Conservation (phyloP, 2,329 filamentous ascomycete species). For the Diaporthe velutina region DNA sequence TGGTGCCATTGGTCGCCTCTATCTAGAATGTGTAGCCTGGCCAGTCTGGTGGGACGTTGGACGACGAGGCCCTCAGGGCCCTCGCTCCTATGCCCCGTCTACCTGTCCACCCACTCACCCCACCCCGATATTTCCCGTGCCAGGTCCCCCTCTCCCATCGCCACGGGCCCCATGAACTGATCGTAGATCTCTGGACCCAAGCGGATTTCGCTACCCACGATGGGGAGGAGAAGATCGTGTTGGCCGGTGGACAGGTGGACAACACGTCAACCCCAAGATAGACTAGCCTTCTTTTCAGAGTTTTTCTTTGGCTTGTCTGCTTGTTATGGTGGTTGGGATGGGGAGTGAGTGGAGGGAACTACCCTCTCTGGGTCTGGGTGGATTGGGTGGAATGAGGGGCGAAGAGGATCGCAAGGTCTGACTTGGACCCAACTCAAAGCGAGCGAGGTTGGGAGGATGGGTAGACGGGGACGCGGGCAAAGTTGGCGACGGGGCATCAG, state of each 20-base stretch:
- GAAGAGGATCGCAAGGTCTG: not conserved
- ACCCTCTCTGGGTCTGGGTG: constrained; percentile 6
- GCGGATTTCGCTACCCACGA: constrained; percentile 7
- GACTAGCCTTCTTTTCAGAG: constrained; percentile 13
- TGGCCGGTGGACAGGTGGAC: not conserved
- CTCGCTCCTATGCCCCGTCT: not conserved
- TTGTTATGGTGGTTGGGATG: not conserved
- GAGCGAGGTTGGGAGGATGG: constrained; percentile 8
- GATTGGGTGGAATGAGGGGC: constrained; percentile 1
- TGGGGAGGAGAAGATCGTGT: not conserved
- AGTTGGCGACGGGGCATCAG: not conserved
- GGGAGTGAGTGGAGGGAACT: not conserved
- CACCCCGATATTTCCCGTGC: constrained; percentile 9
- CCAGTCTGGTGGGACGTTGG: not conserved
- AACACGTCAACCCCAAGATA: constrained; percentile 17
- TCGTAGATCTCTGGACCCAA: constrained; percentile 21
- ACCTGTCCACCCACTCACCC: not conserved
- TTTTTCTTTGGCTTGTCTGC: not conserved
- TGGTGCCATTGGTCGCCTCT: not conserved
- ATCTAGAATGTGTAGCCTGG: not conserved
- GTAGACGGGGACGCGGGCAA: not conserved
- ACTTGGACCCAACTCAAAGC: constrained; percentile 19
- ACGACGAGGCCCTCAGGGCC: constrained; percentile 2
- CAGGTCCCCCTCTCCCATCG: not conserved
- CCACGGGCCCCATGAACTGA: constrained; percentile 12